phyloP scores from a whole-genome alignment of 805 yeast species.

The Komagataella pastoris region DNA sequence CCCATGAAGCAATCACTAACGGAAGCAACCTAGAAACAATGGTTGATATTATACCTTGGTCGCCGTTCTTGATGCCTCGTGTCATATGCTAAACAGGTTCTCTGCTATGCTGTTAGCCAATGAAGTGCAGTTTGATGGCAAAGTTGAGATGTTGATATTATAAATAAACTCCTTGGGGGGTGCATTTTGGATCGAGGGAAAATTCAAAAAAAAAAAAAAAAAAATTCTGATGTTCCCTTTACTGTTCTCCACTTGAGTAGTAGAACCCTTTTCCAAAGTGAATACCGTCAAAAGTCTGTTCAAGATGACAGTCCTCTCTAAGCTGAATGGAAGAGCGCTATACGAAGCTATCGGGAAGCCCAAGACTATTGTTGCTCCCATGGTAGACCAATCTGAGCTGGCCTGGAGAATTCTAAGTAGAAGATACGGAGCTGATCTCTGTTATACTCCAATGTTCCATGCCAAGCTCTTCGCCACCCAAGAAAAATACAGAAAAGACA shows the following conservation, averaged over 20 bases:
- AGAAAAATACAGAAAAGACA: slow-evolving; percentile 64
- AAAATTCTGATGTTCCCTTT: too few species aligned
- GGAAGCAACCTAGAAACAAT: background rate
- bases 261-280: background rate
- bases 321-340: slow-evolving; percentile 48
- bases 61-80: background rate
- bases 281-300: slow-evolving; percentile 1
- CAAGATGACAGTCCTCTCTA: background rate
- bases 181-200: background rate
- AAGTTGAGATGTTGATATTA: background rate
- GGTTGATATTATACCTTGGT: background rate
- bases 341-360: slow-evolving; percentile 65
- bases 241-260: background rate
- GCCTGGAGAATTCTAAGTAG: slow-evolving; percentile 91
- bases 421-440: slow-evolving; percentile 80
- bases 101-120: background rate
- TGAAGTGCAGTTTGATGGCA: background rate
- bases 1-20: background rate
- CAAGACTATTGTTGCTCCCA: slow-evolving; percentile 84
- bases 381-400: slow-evolving; percentile 95
- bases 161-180: background rate
- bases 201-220: too few species aligned
- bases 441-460: slow-evolving; percentile 96
- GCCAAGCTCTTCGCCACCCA: slow-evolving; percentile 81
- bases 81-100: background rate